phyloP scores from a whole-genome alignment of 116 monocot species.

The Papilionanthe hybrid region DNA sequence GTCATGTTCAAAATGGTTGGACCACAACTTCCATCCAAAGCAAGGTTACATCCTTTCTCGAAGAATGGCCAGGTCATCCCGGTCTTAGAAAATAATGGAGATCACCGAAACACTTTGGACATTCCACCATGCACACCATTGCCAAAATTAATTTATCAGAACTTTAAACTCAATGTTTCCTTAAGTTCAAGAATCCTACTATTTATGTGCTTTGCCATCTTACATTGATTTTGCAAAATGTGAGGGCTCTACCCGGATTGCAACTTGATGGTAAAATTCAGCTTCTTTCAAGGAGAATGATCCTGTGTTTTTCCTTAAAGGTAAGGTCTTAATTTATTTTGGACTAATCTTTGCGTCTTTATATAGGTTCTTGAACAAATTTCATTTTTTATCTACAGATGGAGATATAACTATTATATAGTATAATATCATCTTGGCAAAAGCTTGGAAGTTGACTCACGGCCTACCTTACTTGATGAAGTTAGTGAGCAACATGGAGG shows the following conservation, averaged over 20 bases:
- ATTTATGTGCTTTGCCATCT: slow-evolving; percentile 7
- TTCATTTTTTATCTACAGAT: slow-evolving; percentile 34
- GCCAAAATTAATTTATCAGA: slow-evolving; percentile 50
- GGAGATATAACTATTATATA: slow-evolving; percentile 44
- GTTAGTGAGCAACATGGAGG: slow-evolving; percentile 50
- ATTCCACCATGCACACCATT: slow-evolving; percentile 48
- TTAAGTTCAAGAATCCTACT: neutral
- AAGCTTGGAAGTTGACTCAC: slow-evolving; percentile 71
- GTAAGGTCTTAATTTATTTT: slow-evolving; percentile 21
- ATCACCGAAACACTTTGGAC: slow-evolving; percentile 40
- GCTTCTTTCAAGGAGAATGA: slow-evolving; percentile 56
- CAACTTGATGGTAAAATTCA: slow-evolving; percentile 49
- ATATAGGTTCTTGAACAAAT: neutral
- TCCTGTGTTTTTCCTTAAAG: slow-evolving; percentile 43
- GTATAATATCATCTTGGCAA: slow-evolving; percentile 70
- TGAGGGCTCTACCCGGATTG: slow-evolving; percentile 72
- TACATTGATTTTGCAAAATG: slow-evolving; percentile 9
- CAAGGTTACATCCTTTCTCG: slow-evolving; percentile 32
- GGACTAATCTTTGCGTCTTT: neutral
- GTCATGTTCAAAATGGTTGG: slow-evolving; percentile 59
- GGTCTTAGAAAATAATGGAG: slow-evolving; percentile 64
- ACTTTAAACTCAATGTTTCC: neutral
- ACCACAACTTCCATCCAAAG: slow-evolving; percentile 42
- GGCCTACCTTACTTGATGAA: slow-evolving; percentile 73
- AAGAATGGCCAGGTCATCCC: slow-evolving; percentile 87